Evolutionary conservation across 495 filamentous ascomycete species (phyloP), one percentile per base, ranked within the genome.

Genomic region (Elaphomyces granulatus): DNA sequence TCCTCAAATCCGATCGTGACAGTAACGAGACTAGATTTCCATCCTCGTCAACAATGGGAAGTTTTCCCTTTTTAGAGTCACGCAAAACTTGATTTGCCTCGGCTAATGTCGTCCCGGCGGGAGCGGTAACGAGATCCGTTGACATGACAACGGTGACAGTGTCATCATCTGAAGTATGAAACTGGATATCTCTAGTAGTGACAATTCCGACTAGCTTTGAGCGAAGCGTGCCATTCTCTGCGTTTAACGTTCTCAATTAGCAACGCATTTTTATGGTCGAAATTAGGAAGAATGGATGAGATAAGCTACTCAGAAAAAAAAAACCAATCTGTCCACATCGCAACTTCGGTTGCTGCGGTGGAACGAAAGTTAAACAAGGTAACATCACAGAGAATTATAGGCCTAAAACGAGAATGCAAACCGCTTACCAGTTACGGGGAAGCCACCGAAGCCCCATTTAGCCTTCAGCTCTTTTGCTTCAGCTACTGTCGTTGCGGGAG

Each of bases 351-450:
- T 74, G 83, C 76, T 80, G 69, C 83, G 87, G 92, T 83, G 83
- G 92, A 98, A 96, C 92, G 90, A 98, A 98, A 98, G 90, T 98
- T 94, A 95, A 80, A 64, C 62, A 68, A 64, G 67, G 66, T 65
- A 68, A 73, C 20, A 42, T 40, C 43, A 37, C 46, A 45, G 46
- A 44, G 37, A 44, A 10, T 40, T 34, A 37, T 28, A 26, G 40
- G 73, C 90, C 72, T n/a, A n/a, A n/a, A n/a, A n/a, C n/a, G n/a
- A n/a, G n/a, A n/a, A n/a, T n/a, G n/a, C n/a, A n/a, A n/a, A n/a
- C n/a, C n/a, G 12, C 23, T 28, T 67, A 96, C 90, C 88, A 67
- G 90, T 99, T 36, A 99, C 87, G 38, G 90, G 90, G 68, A 95
- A 96, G 47, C 90, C 90, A 56, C 92, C 92, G 55, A 99, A 99